These are phyloP conservation scores for Rosa hybrid DNA, from an alignment of 331 rosid species.

Conservation along the genomic window DNA sequence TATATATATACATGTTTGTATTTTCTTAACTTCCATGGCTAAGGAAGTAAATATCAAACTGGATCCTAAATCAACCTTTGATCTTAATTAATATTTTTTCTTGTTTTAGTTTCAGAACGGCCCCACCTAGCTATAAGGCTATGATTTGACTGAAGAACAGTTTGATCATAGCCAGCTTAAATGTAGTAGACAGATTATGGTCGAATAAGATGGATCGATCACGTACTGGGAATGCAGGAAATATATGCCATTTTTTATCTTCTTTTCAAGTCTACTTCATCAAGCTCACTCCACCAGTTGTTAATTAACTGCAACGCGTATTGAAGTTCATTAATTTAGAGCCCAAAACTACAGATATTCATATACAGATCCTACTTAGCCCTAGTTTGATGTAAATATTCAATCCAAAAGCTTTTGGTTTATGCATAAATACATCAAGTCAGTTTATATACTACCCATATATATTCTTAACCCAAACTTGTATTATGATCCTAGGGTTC, in stretches of 20 bases:
- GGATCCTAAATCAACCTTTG: conserved; percentile 31
- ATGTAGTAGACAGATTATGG: neutral
- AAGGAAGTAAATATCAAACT: conserved; percentile 21
- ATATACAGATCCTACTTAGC: neutral
- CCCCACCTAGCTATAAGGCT: conserved; percentile 27
- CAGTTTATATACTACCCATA: neutral
- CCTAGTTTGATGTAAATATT: neutral
- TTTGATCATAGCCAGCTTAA: neutral
- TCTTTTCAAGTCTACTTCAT: neutral
- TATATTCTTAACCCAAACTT: neutral
- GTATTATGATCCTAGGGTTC: neutral
- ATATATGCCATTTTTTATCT: neutral
- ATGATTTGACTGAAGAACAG: conserved; percentile 35
- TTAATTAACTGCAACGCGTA: neutral
- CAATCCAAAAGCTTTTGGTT: neutral
- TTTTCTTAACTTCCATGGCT: neutral
- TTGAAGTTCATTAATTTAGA: neutral
- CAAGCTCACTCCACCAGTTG: neutral
- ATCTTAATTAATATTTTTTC: conserved; percentile 25
- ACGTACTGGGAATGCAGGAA: neutral
- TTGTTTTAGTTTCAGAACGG: conserved; percentile 26
- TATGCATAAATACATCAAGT: neutral
- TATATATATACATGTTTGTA: neutral
- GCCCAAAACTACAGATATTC: neutral
- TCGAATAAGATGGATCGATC: neutral